Base-by-base conservation (phyloP, 331 rosid genomes). In the Ulmus americana region DNA sequence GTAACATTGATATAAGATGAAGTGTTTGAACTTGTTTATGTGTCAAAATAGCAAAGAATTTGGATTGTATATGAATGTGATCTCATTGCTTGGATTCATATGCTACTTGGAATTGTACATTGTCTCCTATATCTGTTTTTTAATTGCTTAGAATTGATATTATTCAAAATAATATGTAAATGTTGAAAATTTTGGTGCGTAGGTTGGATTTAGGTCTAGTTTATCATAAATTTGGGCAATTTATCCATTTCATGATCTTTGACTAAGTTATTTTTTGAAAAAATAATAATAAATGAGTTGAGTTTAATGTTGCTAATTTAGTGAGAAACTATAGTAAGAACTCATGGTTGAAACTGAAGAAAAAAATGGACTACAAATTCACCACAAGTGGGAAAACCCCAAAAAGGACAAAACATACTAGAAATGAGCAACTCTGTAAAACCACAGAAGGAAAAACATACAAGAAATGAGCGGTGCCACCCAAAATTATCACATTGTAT, bases 11-110 rank as follows among this genome's bases (percentile, higher is more conserved):
- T 15, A 50, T 39, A n/a, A 50, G 69, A 35, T 65, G 0, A 20
- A 53, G 61, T 65, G 41, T 51, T 65, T 65, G 1, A 42, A 39
- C 52, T 65, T 22, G 13, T 60, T 9, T 60, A 51, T 60, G 40
- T 53, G 12, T 54, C 9, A 6, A 41, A 39, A 8, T 1, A 8
- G 9, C 6, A 39, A 49, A 10, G 38, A 48, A 5, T 64, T 64
- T 8, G 22, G 56, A n/a, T 63, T 64, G 3, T 64, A 5, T 65
- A 6, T 43, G 52, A 52, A 65, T 53, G 60, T 41, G 70, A 52
- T 65, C 61, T 22, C 70, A 43, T 53, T 52, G 11, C 46, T 42
- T 16, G 42, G 58, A 20, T 49, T 38, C 45, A 13, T 35, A 38
- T 47, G 16, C 22, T 65, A 53, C 61, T 15, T 39, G 58, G 43